These are phyloP conservation scores for Mortierella sp. DNA, from an alignment of 371 early-diverging fungal species.

Conservation along the genomic window DNA sequence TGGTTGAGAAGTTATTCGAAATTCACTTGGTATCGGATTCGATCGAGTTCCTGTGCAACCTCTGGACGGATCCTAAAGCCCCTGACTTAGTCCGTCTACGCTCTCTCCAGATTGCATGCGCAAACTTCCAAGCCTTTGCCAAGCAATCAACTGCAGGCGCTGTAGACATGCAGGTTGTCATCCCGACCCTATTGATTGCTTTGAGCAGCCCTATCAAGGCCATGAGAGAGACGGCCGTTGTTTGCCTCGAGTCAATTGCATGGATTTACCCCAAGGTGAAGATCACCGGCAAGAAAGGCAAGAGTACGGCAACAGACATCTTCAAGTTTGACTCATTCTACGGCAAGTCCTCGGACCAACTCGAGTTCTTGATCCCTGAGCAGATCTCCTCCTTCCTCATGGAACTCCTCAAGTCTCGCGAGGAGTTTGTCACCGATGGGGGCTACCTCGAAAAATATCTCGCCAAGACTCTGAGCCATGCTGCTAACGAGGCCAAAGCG, in stretches of 20 bases:
- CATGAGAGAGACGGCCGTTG: constrained; percentile 69
- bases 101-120: constrained; percentile 70
- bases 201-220: constrained; percentile 61
- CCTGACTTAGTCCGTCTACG: constrained; percentile 61
- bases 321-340: constrained; percentile 68
- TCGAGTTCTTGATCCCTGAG: constrained; percentile 47
- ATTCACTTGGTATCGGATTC: constrained; percentile 64
- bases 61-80: constrained; percentile 64
- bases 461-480: constrained; percentile 29
- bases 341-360: constrained; percentile 51
- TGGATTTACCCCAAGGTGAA: constrained; percentile 61
- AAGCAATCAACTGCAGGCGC: constrained; percentile 34
- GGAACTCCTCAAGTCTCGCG: constrained; percentile 50
- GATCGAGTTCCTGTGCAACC: constrained; percentile 71
- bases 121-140: constrained; percentile 64
- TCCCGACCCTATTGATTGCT: constrained; percentile 79
- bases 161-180: constrained; percentile 82
- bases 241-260: constrained; percentile 64
- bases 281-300: constrained; percentile 57
- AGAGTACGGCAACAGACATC: constrained; percentile 55
- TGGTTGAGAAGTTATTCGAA: constrained; percentile 65
- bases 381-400: constrained; percentile 23
- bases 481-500: constrained; percentile 29
- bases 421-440: constrained; percentile 61
- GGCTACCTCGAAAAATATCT: constrained; percentile 46